Evolutionary conservation across 2,329 filamentous ascomycete genomes (phyloP).

Genomic region (Aureobasidium sp.): DNA sequence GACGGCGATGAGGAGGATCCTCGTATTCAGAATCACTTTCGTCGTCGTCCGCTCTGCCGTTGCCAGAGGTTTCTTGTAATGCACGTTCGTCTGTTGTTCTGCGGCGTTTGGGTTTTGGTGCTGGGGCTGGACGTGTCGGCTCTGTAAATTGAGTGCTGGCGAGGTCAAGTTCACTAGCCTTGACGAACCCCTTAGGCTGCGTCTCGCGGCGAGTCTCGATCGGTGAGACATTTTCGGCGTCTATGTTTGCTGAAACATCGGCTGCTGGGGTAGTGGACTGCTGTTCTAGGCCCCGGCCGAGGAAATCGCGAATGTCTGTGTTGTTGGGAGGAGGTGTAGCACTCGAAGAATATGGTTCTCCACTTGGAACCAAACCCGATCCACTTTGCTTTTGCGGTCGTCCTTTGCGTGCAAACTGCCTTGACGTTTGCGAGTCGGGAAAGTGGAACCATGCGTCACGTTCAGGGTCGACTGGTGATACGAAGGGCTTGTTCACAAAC

Average conservation of each 20-base stretch:
- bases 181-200: conserved; percentile 22
- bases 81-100: conserved; percentile 6
- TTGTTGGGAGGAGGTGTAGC: conserved; percentile 10
- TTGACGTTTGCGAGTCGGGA: conserved; percentile 5
- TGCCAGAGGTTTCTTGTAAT: neutral
- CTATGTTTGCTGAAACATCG: neutral
- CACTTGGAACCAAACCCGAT: conserved; percentile 21
- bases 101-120: conserved; percentile 6
- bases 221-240: neutral
- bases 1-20: conserved; percentile 20
- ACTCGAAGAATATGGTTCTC: conserved; percentile 20
- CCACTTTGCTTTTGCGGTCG: conserved; percentile 7
- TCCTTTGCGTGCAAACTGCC: conserved; percentile 1
- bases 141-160: conserved; percentile 16
- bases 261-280: neutral
- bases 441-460: conserved; percentile 23
- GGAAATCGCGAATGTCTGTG: conserved; percentile 13
- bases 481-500: conserved; percentile 26
- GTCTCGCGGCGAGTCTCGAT: neutral
- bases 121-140: neutral
- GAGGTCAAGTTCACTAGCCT: conserved; percentile 25
- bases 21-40: conserved; percentile 1
- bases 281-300: neutral
- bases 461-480: conserved; percentile 22
- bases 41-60: neutral